phyloP scores from a whole-genome alignment of 148 eudicot species.

The Persicaria maculosa region DNA sequence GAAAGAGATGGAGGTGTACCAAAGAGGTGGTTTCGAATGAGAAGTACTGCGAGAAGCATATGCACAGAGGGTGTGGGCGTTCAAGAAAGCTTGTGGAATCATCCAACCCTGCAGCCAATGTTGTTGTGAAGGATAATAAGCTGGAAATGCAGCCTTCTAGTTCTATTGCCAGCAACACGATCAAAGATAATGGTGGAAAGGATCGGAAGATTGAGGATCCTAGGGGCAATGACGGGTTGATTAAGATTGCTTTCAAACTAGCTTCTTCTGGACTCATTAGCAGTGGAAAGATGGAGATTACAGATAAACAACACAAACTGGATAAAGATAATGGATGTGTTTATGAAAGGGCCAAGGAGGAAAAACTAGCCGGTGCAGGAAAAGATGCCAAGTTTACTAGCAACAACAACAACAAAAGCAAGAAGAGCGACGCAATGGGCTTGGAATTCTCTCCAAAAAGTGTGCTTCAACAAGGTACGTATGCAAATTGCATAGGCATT shows the following conservation, averaged over 20 bases:
- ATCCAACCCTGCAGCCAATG: neutral
- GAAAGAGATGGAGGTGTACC: slow-evolving; percentile 66
- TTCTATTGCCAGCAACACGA: too few relatives aligned
- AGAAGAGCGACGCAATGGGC: slow-evolving; percentile 14
- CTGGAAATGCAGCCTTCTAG: too few relatives aligned
- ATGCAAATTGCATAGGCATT: too few relatives aligned
- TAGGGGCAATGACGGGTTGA: neutral
- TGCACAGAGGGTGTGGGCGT: slow-evolving; percentile 60
- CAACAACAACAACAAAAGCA: slow-evolving; percentile 12
- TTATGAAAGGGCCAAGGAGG: neutral
- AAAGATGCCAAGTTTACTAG: neutral
- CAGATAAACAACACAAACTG: slow-evolving; percentile 8
- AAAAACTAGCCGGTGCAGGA: neutral
- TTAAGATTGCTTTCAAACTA: neutral
- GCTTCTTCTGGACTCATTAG: neutral
- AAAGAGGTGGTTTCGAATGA: slow-evolving; percentile 32
- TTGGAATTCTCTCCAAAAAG: slow-evolving; percentile 37
- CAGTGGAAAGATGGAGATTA: neutral
- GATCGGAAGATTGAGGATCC: slow-evolving; percentile 2
- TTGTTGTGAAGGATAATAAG: neutral
- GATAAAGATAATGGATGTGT: slow-evolving; percentile 6
- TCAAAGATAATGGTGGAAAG: neutral
- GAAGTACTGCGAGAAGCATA: slow-evolving; percentile 60
- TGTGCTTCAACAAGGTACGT: slow-evolving; percentile 33
- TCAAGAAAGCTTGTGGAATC: slow-evolving; percentile 92